Evolutionary conservation across 805 yeast species (phyloP), one percentile per base, ranked within the genome.

Genomic region (Yarrowia sp.): DNA sequence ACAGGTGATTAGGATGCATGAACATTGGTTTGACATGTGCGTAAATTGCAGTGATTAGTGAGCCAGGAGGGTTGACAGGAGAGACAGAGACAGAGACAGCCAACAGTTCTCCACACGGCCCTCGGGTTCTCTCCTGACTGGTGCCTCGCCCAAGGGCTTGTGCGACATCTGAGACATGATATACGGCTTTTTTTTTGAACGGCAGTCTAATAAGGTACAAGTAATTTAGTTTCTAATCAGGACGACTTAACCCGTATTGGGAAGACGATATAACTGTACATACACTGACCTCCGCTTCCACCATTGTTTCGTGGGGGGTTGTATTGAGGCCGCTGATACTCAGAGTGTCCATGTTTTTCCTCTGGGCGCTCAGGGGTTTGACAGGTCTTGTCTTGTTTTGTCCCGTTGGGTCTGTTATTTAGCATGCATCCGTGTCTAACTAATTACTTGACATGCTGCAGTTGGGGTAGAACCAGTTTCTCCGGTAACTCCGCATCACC

Each of bases 401-500:
- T n/a, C n/a, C n/a, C n/a, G n/a, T n/a, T n/a, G n/a, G n/a, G n/a
- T n/a, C n/a, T n/a, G n/a, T n/a, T n/a, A n/a, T n/a, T n/a, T n/a
- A n/a, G n/a, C n/a, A n/a, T n/a, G n/a, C n/a, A n/a, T n/a, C n/a
- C n/a, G n/a, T n/a, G n/a, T n/a, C 24, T 4, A 40, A 17, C 5
- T n/a, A 38, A 41, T 8, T 41, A 21, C 17, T 41, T 41, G 46
- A 41, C 28, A 16, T 38, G 22, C 22, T 8, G 22, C 24, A 43
- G 30, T 10, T 4, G 4, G 2, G 6, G 14, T 24, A 8, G 17
- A 24, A 1, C 30, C 7, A 24, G 30, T 14, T 26, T n/a, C 22
- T n/a, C 56, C 56, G 56, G 16, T 49, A 32, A 21, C 21, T 33
- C 58, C 58, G 56, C 40, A 49, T 33, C 28, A 22, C 40, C 54